phyloP scores from a whole-genome alignment of 805 yeast species.

The Nakazawaea ishiwadae region DNA sequence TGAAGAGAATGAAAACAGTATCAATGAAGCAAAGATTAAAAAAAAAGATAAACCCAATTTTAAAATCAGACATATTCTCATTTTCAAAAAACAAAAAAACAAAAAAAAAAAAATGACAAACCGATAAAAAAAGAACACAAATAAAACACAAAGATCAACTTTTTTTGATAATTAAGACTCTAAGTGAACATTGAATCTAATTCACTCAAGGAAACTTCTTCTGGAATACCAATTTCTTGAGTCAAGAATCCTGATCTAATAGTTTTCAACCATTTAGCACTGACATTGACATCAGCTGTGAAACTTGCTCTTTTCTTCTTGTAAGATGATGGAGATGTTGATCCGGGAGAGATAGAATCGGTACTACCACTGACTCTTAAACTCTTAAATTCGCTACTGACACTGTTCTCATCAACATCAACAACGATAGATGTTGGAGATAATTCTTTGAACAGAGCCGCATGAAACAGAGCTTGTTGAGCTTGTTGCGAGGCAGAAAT shows the following conservation, averaged over 20 bases:
- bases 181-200: conserved; percentile 45
- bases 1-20: background rate
- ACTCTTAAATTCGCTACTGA: conserved; percentile 26
- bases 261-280: conserved; percentile 66
- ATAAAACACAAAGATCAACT: too few species aligned
- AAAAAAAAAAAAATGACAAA: too few species aligned
- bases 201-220: conserved; percentile 70
- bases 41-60: background rate
- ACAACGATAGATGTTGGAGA: conserved; percentile 15
- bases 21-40: background rate
- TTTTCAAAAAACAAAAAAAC: too few species aligned
- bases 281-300: conserved; percentile 23
- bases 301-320: conserved; percentile 10
- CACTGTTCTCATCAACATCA: background rate
- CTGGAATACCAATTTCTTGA: conserved; percentile 77
- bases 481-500: too few species aligned
- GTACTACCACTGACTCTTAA: conserved; percentile 25
- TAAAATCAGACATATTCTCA: background rate
- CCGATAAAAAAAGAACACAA: too few species aligned
- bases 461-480: conserved; percentile 70
- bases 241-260: conserved; percentile 73
- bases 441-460: conserved; percentile 55
- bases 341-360: too few species aligned
- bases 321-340: conserved; percentile 15
- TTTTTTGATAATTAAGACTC: too few species aligned